Conservation (phyloP, 2,329 filamentous ascomycete species). For the Xylariaceae sp. region DNA sequence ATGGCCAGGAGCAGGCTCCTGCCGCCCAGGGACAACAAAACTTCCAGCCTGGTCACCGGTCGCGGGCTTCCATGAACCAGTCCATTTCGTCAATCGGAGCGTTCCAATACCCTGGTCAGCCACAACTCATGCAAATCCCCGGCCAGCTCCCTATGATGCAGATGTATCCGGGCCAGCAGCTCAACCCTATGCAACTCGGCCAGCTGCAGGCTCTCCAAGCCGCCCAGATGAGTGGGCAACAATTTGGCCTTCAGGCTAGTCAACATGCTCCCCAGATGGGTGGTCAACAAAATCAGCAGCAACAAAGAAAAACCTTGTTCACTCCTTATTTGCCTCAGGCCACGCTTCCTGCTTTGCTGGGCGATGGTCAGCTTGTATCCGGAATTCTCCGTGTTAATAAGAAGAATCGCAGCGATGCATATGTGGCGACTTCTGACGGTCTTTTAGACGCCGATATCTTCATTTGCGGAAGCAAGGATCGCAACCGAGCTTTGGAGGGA, state of each 20-base stretch:
- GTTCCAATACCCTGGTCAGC: conserved; percentile 87
- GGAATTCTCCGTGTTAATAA: conserved; percentile 98
- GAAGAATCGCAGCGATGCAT: conserved; percentile 98
- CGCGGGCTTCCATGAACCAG: conserved; percentile 79
- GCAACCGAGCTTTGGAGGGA: conserved; percentile 93
- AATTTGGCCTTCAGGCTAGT: conserved; percentile 63
- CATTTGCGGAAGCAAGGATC: conserved; percentile 98
- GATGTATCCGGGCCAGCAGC: conserved; percentile 79
- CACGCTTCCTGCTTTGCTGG: conserved; percentile 83
- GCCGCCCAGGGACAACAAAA: conserved; percentile 40
- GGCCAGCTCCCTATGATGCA: conserved; percentile 82
- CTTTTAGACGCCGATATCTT: conserved; percentile 95
- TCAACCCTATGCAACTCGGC: conserved; percentile 83
- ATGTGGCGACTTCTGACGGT: conserved; percentile 87
- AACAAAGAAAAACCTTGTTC: conserved; percentile 97
- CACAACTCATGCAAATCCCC: conserved; percentile 81
- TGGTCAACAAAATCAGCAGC: conserved; percentile 71
- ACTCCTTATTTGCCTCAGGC: conserved; percentile 96
- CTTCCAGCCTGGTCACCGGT: conserved; percentile 91
- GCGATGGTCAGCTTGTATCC: conserved; percentile 90
- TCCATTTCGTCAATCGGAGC: conserved; percentile 80
- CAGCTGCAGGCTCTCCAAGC: conserved; percentile 92
- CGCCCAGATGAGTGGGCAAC: conserved; percentile 76
- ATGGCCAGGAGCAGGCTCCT: conserved; percentile 61
- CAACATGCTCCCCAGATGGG: conserved; percentile 69